phyloP scores from a whole-genome alignment of 768 basidiomycete genomes.

The Collybia nuda region DNA sequence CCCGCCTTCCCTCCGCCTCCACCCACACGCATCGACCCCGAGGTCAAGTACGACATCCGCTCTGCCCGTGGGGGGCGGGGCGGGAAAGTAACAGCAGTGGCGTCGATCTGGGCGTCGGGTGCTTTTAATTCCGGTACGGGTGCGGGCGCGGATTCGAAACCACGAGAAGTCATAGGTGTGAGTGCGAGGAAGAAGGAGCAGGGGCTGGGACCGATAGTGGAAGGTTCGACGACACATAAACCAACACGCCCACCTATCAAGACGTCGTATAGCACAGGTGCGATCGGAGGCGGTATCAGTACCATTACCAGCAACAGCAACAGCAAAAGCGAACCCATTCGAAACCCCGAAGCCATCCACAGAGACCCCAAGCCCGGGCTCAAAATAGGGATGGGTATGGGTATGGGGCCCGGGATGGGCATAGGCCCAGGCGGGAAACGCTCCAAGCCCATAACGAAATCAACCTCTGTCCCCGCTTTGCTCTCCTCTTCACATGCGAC shows the following conservation, averaged over 20 bases:
- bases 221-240: slow-evolving; percentile 5
- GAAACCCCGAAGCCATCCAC: too few relatives aligned
- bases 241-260: background rate
- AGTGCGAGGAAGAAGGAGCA: background rate
- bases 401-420: too few relatives aligned
- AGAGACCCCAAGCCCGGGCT: too few relatives aligned
- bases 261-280: too few relatives aligned
- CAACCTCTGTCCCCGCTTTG: slow-evolving; percentile 66
- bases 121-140: too few relatives aligned
- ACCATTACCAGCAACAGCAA: too few relatives aligned
- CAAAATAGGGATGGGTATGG: too few relatives aligned
- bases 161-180: too few relatives aligned
- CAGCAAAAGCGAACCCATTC: too few relatives aligned
- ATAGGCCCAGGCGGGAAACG: slow-evolving; percentile 22
- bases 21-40: slow-evolving; percentile 33
- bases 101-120: slow-evolving; percentile 72
- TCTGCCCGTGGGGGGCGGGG: slow-evolving; percentile 79
- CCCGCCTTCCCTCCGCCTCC: slow-evolving; percentile 32
- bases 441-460: slow-evolving; percentile 46
- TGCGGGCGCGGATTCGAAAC: background rate
- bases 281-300: too few relatives aligned
- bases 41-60: slow-evolving; percentile 68
- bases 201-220: too few relatives aligned
- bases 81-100: slow-evolving; percentile 71
- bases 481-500: slow-evolving; percentile 72